Base-by-base conservation (phyloP, 2,329 filamentous ascomycete genomes). In the Trichothecium roseum region DNA sequence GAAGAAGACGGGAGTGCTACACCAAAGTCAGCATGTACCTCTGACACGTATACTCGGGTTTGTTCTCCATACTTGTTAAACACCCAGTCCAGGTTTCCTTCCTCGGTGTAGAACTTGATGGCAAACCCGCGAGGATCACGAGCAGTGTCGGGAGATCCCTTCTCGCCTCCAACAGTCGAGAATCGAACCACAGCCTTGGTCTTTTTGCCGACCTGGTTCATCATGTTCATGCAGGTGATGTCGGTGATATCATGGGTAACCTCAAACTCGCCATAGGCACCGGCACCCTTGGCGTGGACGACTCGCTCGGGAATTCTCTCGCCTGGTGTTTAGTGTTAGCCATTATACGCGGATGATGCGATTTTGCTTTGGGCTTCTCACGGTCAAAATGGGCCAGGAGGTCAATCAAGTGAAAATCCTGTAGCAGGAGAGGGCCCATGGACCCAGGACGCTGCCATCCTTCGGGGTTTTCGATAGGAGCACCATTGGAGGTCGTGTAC, bases 91-190 rank as follows among this genome's bases (percentile, higher is more conserved):
- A 54, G 38, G 52, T 83, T 83, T 15, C 81, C 81, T 42, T 83
- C 76, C 26, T 82, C 75, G 0, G 80, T 84, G 47, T 81, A 84
- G 27, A 57, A 46, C 40, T 59, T 57, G 37, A 56, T 39, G 3
- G 79, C 76, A 48, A 82, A 84, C 1, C 81, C 81, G 39, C 79
- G 77, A 1, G 82, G 74, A 59, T 85, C 81, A 20, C 81, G 70
- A 4, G 73, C 74, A 0, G 75, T 77, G 44, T 85, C 81, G 2
- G 75, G 68, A 41, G 74, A 79, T 20, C 80, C 81, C 14, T 72
- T 65, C 30, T 71, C 78, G 5, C 77, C 76, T n/a, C 76, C 74
- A 10, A 85, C 80, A 6, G 79, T 84, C 0, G 78, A 84, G 51
- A 84, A 80, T 15, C 80, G 74, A 8, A 75, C 59, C 36, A 83